phyloP scores from a whole-genome alignment of 495 filamentous ascomycete species.

The Cenococcum geophilum region DNA sequence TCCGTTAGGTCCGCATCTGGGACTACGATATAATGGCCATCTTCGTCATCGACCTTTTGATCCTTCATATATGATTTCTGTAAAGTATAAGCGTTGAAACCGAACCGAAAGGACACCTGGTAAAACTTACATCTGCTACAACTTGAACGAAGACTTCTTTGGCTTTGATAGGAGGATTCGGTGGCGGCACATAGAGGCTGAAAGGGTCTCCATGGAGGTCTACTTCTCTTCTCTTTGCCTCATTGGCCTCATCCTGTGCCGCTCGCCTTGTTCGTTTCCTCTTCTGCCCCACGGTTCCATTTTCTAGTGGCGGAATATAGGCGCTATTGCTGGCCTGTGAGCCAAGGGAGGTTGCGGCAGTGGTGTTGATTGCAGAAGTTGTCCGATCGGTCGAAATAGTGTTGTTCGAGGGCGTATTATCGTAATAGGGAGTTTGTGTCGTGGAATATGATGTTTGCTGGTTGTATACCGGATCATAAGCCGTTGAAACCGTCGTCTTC shows the following conservation, averaged over 20 bases:
- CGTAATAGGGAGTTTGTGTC: conserved; percentile 61
- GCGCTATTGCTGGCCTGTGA: conserved; percentile 55
- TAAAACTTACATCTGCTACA: conserved; percentile 68
- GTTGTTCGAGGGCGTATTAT: conserved; percentile 55
- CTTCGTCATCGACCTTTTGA: conserved; percentile 82
- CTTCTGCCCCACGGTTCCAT: conserved; percentile 66
- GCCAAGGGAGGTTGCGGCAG: conserved; percentile 82
- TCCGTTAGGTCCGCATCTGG: conserved; percentile 77
- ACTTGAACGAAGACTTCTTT: conserved; percentile 81
- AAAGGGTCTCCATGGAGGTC: conserved; percentile 63
- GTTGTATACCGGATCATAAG: conserved; percentile 60
- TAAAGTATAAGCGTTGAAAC: conserved; percentile 1
- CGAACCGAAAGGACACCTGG: background rate
- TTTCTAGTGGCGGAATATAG: conserved; percentile 43
- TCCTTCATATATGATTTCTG: conserved; percentile 45
- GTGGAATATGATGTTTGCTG: conserved; percentile 60
- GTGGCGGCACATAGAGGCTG: conserved; percentile 73
- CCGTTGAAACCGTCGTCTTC: conserved; percentile 55
- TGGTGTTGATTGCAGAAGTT: conserved; percentile 70
- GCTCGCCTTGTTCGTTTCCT: conserved; percentile 78
- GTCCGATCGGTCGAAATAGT: conserved; percentile 82
- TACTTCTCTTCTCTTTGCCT: conserved; percentile 60
- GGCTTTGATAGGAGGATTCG: conserved; percentile 83
- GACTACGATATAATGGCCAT: conserved; percentile 90
- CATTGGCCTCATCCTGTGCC: conserved; percentile 61